Evolutionary conservation across 257 asterid genomes (phyloP).

Genomic region (Verbena officinalis): DNA sequence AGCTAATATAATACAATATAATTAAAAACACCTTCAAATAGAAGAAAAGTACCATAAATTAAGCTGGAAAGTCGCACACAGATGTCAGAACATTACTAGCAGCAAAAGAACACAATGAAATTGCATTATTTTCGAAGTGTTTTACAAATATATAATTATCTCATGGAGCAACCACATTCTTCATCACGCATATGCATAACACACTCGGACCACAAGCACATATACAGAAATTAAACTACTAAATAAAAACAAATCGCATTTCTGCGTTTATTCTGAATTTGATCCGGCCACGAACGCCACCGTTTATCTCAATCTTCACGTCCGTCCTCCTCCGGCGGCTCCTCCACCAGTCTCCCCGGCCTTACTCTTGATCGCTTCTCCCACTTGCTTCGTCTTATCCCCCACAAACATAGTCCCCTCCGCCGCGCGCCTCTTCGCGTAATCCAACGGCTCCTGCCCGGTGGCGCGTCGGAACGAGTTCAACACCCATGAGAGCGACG

Average conservation of each 20-base stretch:
- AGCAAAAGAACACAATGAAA: not conserved
- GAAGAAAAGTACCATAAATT: too few species aligned
- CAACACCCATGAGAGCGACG: conserved; percentile 78
- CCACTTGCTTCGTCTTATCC: conserved; percentile 68
- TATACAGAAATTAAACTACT: not conserved
- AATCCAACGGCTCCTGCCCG: conserved; percentile 60
- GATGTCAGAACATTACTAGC: too few species aligned
- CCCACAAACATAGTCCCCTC: conserved; percentile 58
- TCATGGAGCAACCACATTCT: too few species aligned
- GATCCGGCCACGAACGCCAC: not conserved
- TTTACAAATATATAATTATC: too few species aligned
- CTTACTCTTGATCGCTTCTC: conserved; percentile 58
- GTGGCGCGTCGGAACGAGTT: conserved; percentile 55
- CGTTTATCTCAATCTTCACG: conserved; percentile 40
- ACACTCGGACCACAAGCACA: conserved; percentile 5
- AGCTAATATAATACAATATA: too few species aligned
- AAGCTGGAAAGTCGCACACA: too few species aligned
- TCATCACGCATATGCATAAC: not conserved
- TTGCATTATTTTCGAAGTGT: not conserved
- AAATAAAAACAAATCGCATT: not conserved
- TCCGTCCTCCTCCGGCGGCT: not conserved
- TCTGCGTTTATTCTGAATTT: conserved; percentile 18
- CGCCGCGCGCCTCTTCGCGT: conserved; percentile 58
- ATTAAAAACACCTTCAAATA: too few species aligned
- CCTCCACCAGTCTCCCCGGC: conserved; percentile 51